These are phyloP conservation scores for Talaromyces stipitatus DNA, from an alignment of 495 filamentous ascomycete species.

Conservation along the genomic window DNA sequence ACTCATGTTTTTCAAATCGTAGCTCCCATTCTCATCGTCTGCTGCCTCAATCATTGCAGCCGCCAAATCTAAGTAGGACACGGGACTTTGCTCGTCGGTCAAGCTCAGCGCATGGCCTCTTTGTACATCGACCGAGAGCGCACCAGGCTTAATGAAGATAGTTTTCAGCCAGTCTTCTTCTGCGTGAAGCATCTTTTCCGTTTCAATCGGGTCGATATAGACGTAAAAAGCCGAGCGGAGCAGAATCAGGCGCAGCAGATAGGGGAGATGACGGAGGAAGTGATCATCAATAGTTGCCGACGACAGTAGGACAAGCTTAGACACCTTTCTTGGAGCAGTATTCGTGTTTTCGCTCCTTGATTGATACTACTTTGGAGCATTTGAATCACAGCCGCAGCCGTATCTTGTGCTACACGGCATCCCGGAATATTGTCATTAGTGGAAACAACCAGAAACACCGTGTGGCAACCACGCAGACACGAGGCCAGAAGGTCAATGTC, in stretches of 20 bases:
- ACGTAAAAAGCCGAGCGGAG: neutral
- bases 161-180: slow-evolving; percentile 25
- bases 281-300: slow-evolving; percentile 29
- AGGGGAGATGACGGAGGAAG: slow-evolving; percentile 13
- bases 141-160: slow-evolving; percentile 38
- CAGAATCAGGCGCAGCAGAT: neutral
- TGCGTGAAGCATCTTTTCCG: slow-evolving; percentile 27
- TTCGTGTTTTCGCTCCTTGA: slow-evolving; percentile 12
- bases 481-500: slow-evolving; percentile 23
- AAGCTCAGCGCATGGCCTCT: slow-evolving; percentile 29
- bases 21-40: slow-evolving; percentile 22
- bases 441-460: slow-evolving; percentile 27
- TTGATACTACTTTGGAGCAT: slow-evolving; percentile 21
- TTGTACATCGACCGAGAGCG: slow-evolving; percentile 26
- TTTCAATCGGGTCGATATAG: slow-evolving; percentile 10
- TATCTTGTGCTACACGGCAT: slow-evolving; percentile 23
- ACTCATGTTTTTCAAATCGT: slow-evolving; percentile 27
- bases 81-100: slow-evolving; percentile 19
- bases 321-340: slow-evolving; percentile 6
- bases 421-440: slow-evolving; percentile 32
- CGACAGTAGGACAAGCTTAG: slow-evolving; percentile 33
- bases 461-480: slow-evolving; percentile 21
- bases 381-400: slow-evolving; percentile 19
- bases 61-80: slow-evolving; percentile 38
- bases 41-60: slow-evolving; percentile 43